Percentiles rank a stretch among this genome's conserved stretches.
These are phyloP conservation scores for Verbena officinalis DNA, from an alignment of 257 asterid genomes.

Conservation along the genomic window DNA sequence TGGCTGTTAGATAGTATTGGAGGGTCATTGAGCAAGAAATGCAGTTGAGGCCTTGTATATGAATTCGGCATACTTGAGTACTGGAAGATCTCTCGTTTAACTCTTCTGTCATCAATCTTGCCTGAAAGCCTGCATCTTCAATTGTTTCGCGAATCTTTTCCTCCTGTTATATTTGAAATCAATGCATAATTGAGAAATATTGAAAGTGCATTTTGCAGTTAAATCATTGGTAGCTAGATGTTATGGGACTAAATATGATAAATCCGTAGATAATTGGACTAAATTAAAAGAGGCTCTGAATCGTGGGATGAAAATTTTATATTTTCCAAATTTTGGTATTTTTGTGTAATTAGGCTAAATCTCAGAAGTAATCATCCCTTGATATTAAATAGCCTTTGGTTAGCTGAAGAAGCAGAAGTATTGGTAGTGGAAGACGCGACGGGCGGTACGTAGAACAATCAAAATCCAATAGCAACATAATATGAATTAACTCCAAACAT, in stretches of 20 bases:
- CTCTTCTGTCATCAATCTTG: constrained; percentile 42
- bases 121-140: constrained; percentile 67
- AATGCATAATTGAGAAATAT: background rate
- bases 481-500: background rate
- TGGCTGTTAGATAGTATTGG: constrained; percentile 46
- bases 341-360: no score
- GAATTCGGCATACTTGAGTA: constrained; percentile 48
- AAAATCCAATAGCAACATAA: background rate
- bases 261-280: no score
- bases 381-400: background rate
- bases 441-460: background rate
- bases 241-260: no score
- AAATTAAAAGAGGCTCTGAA: no score
- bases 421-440: no score
- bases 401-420: background rate
- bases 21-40: constrained; percentile 60
- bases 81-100: constrained; percentile 29
- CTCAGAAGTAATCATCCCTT: no score
- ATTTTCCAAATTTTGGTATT: no score
- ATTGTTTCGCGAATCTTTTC: constrained; percentile 53
- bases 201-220: no score
- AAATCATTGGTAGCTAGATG: no score
- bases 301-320: no score
- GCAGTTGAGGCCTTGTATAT: constrained; percentile 52
- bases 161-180: constrained; percentile 36